phyloP scores from a whole-genome alignment of 306 rosid species.

The Vigna unguiculata region DNA sequence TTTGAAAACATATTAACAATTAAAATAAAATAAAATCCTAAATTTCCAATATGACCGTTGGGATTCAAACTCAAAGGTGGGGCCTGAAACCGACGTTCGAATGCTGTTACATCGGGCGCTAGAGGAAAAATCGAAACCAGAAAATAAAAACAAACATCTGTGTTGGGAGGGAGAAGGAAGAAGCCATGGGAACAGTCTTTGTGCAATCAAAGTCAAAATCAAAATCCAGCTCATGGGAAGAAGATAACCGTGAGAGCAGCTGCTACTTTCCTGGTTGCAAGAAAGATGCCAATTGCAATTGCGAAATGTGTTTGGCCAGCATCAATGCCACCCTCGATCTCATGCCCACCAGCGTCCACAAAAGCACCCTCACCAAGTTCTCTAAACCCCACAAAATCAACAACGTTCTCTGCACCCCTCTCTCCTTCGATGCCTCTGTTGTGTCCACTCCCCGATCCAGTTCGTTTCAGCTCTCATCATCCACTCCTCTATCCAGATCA shows the following conservation, averaged over 20 bases:
- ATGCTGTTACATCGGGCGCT: not conserved
- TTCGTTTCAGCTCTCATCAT: not conserved
- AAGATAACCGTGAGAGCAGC: conserved; percentile 61
- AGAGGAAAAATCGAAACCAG: not conserved
- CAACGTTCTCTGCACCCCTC: conserved; percentile 54
- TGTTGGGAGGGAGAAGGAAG: not conserved
- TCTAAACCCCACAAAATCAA: conserved; percentile 46
- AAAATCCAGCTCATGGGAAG: conserved; percentile 56
- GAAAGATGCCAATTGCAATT: conserved; percentile 80
- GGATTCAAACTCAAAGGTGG: conserved; percentile 46
- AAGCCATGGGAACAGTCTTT: conserved; percentile 53
- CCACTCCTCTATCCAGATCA: conserved; percentile 49
- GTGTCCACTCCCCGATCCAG: conserved; percentile 60
- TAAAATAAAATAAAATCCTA: not conserved
- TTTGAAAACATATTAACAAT: not conserved
- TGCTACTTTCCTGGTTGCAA: conserved; percentile 85
- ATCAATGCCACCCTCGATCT: conserved; percentile 91
- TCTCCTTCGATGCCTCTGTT: conserved; percentile 64
- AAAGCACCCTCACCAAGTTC: conserved; percentile 67
- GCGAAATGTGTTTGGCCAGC: conserved; percentile 80
- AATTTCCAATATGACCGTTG: conserved; percentile 59
- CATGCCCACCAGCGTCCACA: conserved; percentile 67
- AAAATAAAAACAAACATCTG: no score
- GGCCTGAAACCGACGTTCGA: not conserved
- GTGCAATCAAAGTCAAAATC: conserved; percentile 60